These are phyloP conservation scores for Ceratocystis destructans DNA, from an alignment of 2,329 filamentous ascomycete genomes.

Conservation along the genomic window DNA sequence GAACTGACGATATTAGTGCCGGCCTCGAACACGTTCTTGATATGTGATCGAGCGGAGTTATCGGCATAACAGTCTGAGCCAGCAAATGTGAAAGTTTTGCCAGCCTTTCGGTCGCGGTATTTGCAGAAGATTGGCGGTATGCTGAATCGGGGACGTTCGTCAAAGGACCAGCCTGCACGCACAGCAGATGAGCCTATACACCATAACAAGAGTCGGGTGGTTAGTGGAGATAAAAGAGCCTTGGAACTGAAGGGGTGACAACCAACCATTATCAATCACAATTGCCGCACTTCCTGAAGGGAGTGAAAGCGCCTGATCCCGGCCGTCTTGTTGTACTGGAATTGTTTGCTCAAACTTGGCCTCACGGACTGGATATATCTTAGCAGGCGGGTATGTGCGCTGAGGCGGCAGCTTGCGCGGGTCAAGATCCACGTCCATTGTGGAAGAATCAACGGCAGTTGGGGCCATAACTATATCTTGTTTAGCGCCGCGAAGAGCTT, in stretches of 20 bases:
- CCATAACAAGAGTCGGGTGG: background rate
- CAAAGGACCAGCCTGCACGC: slow-evolving; percentile 93
- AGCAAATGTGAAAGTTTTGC: slow-evolving; percentile 82
- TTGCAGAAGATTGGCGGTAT: slow-evolving; percentile 86
- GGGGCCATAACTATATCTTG: slow-evolving; percentile 35
- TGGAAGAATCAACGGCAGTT: slow-evolving; percentile 33
- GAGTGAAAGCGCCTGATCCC: slow-evolving; percentile 48
- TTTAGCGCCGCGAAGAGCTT: slow-evolving; percentile 17
- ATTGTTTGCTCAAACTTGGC: slow-evolving; percentile 45
- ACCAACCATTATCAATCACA: slow-evolving; percentile 89
- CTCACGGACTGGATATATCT: slow-evolving; percentile 49
- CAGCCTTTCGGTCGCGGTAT: slow-evolving; percentile 86
- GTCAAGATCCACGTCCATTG: slow-evolving; percentile 27
- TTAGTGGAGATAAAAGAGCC: slow-evolving; percentile 18
- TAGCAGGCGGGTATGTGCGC: slow-evolving; percentile 39
- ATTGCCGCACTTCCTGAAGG: slow-evolving; percentile 56
- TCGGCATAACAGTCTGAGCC: slow-evolving; percentile 90
- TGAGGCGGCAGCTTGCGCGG: slow-evolving; percentile 30
- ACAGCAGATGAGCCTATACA: slow-evolving; percentile 65
- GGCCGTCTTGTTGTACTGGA: slow-evolving; percentile 50
- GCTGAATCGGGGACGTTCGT: slow-evolving; percentile 62
- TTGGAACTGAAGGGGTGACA: background rate
- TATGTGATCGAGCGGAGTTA: slow-evolving; percentile 79
- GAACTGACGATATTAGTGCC: slow-evolving; percentile 88
- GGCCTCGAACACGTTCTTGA: slow-evolving; percentile 79